Evolutionary conservation across 768 basidiomycete genomes (phyloP), one percentile per base, ranked within the genome.

Genomic region (Leccinum olivaceopallidum): DNA sequence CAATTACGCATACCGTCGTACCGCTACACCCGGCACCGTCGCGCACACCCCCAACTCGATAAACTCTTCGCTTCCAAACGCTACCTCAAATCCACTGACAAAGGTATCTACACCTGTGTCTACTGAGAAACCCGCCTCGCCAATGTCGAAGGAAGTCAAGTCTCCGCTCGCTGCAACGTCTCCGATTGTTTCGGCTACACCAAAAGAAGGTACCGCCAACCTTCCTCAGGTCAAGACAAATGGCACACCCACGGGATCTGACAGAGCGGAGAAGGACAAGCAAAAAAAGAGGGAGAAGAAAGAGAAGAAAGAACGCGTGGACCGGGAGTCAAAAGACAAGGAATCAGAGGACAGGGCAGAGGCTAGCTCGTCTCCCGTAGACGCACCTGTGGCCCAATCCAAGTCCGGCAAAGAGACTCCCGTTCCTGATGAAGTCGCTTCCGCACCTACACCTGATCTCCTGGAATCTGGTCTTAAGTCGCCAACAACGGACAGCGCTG

Each of bases 1-100:
- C 81, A 97, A 98, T 77, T 99, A 94, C 66, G 92, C 92, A 2
- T 96, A 96, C 74, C 88, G 95, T 60, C 87, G 90, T 58, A 86
- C 86, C 5, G 83, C 87, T 34, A 84, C 76, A 3, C 77, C 81
- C 3, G 75, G 76, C 7, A 81, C 86, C 20, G 75, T 80, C 12
- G 77, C 78, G 2, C 80, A 83, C 20, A 89, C 87, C 0, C 86
- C 89, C 5, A 84, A 78, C 67, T 83, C 87, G 6, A 73, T 81
- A 6, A 79, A 80, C 1, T 81, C 85, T 14, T 74, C 82, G 5
- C 77, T 88, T 20, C 85, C 73, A 16, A 75, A 71, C 79, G 47
- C 74, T 61, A 44, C 72, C 2, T 69, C 73, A 39, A 76, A 74
- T 58, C 65, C 66, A 63, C 75, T 76, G 34, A 67, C 75, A 26